Base-by-base conservation (phyloP, 1,284 basidiomycete species). In the Pseudozyma sp. region DNA sequence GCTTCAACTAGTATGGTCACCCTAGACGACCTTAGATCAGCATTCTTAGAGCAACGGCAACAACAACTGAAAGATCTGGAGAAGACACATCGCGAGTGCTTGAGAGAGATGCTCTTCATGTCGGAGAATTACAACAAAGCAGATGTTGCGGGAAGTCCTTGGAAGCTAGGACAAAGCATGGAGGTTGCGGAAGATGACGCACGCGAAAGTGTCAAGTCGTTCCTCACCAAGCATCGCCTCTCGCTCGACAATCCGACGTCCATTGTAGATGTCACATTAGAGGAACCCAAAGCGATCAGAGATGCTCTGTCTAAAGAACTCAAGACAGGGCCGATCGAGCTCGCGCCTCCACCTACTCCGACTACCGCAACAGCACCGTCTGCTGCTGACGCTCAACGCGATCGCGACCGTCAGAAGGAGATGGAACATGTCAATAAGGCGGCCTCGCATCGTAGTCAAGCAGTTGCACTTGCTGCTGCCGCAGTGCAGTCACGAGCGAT, bases 1-100 rank as follows among this genome's bases (percentile, higher is more conserved):
- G 72, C 72, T 35, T 75, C 72, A 0, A 75, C 72, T 5, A 75
- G 72, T 52, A 75, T 75, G 72, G 72, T 75, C 16, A 75, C 72
- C 0, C 34, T 75, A 21, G 68, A 75, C 31, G 72, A 75, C 21
- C 63, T 75, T 18, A 48, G 72, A 40, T 54, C 69, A 9, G 68
- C 68, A 16, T 75, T 75, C 43, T 43, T 70, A 3, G 59, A 75
- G 18, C 68, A 75, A 53, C 57, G 64, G 19, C 59, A 70, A 18
- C 64, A 68, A 36, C 72, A 75, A 50, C 48, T 75, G 14, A 57
- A 61, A 42, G 68, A 75, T 14, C 18, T 75, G 21, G 66, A 70
- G 47, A 40, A 40, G 21, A 44, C 72, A 2, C 72, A 75, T 34
- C 40, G 44, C 13, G 59, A 64, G 52, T 50, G 40, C n/a, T 55